Evolutionary conservation across 495 filamentous ascomycete genomes (phyloP).

Genomic region (Glutinoglossum americanum): DNA sequence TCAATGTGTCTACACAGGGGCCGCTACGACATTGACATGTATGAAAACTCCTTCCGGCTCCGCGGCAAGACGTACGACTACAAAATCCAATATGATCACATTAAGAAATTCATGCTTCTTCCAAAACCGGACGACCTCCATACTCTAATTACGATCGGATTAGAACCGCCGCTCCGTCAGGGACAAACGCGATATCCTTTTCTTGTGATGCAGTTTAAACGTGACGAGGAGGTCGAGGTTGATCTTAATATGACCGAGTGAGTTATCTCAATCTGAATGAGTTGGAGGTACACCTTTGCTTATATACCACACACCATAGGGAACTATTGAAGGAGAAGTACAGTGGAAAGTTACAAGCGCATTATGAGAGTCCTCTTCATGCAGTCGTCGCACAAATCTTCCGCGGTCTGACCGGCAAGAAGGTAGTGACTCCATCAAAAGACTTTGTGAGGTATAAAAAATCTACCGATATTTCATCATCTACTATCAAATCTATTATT

Average conservation of each 20-base stretch:
- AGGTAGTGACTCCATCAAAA: conserved; percentile 77
- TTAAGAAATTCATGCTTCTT: conserved; percentile 97
- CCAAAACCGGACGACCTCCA: conserved; percentile 96
- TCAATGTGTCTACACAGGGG: conserved; percentile 39
- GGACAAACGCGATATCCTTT: conserved; percentile 98
- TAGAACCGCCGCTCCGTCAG: conserved; percentile 90
- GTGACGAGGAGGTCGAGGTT: conserved; percentile 89
- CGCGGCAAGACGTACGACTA: conserved; percentile 99
- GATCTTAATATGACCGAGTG: conserved; percentile 95
- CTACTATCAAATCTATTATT: neutral
- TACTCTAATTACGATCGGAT: conserved; percentile 78
- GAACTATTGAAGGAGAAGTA: conserved; percentile 59
- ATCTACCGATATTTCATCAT: conserved; percentile 6
- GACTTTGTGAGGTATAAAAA: conserved; percentile 49
- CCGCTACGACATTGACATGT: conserved; percentile 99
- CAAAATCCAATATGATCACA: conserved; percentile 92
- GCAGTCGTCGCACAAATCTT: conserved; percentile 87
- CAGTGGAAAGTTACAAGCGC: conserved; percentile 62
- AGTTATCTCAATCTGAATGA: too few relatives aligned
- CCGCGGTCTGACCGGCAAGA: conserved; percentile 80
- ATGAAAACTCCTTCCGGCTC: conserved; percentile 90
- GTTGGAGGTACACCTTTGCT: too few relatives aligned
- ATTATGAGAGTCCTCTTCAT: conserved; percentile 82
- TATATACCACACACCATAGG: conserved; percentile 10
- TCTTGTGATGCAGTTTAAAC: conserved; percentile 97